Percentiles rank a stretch among this genome's conserved stretches.
phyloP scores from a whole-genome alignment of 257 asterid species.

The Ballota nigra region DNA sequence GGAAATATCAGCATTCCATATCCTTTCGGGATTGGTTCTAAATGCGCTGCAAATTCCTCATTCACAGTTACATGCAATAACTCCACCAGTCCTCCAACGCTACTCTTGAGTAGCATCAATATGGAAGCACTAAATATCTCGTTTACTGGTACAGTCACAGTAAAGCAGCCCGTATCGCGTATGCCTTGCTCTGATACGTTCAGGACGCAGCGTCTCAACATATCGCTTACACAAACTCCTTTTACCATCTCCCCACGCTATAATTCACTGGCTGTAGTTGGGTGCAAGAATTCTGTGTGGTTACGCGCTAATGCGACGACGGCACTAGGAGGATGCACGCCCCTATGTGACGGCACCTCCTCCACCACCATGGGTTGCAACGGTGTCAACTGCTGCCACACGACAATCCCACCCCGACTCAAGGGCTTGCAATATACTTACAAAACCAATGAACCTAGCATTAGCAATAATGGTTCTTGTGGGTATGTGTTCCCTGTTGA shows the following conservation, averaged over 20 bases:
- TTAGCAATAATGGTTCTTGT: slow-evolving; percentile 7
- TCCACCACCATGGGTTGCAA: slow-evolving; percentile 23
- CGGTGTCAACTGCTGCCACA: slow-evolving; percentile 39
- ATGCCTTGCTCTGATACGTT: slow-evolving; percentile 19
- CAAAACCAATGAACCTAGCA: neutral
- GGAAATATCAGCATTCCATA: no score
- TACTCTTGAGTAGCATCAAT: slow-evolving; percentile 26
- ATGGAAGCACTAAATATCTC: slow-evolving; percentile 18
- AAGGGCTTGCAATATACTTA: slow-evolving; percentile 13
- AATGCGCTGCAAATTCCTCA: no score
- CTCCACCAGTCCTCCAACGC: slow-evolving; percentile 22
- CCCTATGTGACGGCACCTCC: slow-evolving; percentile 22
- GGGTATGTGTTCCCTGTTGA: slow-evolving; percentile 35
- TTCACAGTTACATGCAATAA: slow-evolving; percentile 22
- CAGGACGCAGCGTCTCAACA: neutral
- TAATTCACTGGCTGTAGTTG: slow-evolving; percentile 25
- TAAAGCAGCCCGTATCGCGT: slow-evolving; percentile 21
- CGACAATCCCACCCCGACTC: slow-evolving; percentile 9
- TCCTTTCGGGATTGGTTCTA: no score
- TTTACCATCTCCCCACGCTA: slow-evolving; percentile 24
- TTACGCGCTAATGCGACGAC: slow-evolving; percentile 4
- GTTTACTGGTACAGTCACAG: neutral
- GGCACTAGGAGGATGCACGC: slow-evolving; percentile 24
- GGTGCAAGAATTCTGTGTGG: slow-evolving; percentile 25
- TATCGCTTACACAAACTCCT: slow-evolving; percentile 18